Evolutionary conservation across 2,329 filamentous ascomycete species (phyloP).

Genomic region (Penicillium fuscoglaucum): DNA sequence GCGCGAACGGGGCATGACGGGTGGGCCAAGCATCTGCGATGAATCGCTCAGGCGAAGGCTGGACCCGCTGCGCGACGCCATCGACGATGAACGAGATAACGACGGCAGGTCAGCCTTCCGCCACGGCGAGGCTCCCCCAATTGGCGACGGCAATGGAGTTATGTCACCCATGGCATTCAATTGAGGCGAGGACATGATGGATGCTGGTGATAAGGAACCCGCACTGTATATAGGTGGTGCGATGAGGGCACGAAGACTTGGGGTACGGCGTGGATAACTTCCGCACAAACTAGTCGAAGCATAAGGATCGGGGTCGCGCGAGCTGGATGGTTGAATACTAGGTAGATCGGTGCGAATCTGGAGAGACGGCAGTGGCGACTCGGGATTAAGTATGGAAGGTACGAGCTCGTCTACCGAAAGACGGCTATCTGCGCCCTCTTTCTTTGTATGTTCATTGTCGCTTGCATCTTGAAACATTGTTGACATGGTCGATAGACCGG

Average conservation of each 20-base stretch:
- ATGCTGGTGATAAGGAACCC: slow-evolving; percentile 59
- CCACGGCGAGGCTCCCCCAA: slow-evolving; percentile 48
- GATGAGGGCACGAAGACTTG: slow-evolving; percentile 46
- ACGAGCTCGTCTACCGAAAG: slow-evolving; percentile 12
- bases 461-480: slow-evolving; percentile 17
- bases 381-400: slow-evolving; percentile 14
- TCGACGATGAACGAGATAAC: slow-evolving; percentile 45
- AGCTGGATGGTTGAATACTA: slow-evolving; percentile 27
- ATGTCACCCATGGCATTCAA: slow-evolving; percentile 75
- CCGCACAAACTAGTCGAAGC: slow-evolving; percentile 38
- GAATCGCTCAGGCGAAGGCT: slow-evolving; percentile 41
- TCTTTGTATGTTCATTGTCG: slow-evolving; percentile 8
- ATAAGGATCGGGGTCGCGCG: slow-evolving; percentile 36
- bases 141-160: slow-evolving; percentile 75
- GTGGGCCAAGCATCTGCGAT: slow-evolving; percentile 34
- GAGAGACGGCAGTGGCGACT: slow-evolving; percentile 30
- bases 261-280: slow-evolving; percentile 46
- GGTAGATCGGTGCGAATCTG: slow-evolving; percentile 40
- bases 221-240: slow-evolving; percentile 41
- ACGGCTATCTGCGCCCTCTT: background rate
- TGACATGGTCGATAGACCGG: slow-evolving; percentile 5
- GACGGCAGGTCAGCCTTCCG: slow-evolving; percentile 56
- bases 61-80: slow-evolving; percentile 41
- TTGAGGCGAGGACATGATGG: slow-evolving; percentile 69
- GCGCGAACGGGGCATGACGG: slow-evolving; percentile 32